A percentile compares a stretch with the other conserved stretches of the same genome.
phyloP scores from a whole-genome alignment of 2,329 filamentous ascomycete species.

The Nannizzia gypsea region DNA sequence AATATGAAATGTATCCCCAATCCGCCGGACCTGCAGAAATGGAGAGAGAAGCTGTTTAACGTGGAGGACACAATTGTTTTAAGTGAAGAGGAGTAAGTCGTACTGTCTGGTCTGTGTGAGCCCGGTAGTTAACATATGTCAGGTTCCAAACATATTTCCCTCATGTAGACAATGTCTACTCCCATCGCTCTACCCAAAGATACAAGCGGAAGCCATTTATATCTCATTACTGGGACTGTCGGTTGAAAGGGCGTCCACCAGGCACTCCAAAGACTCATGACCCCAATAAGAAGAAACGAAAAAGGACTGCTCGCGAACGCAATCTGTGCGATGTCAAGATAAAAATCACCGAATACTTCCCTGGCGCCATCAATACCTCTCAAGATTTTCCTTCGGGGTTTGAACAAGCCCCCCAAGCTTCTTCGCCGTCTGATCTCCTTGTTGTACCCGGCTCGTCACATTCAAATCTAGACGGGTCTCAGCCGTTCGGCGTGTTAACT shows the following conservation, averaged over 20 bases:
- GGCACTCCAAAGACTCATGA: conserved; percentile 70
- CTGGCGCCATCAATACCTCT: conserved; percentile 33
- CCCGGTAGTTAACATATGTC: conserved; percentile 1
- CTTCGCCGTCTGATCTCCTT: conserved; percentile 8
- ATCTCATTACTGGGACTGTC: conserved; percentile 75
- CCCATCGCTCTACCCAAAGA: conserved; percentile 66
- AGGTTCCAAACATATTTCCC: conserved; percentile 73
- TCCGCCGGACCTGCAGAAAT: conserved; percentile 55
- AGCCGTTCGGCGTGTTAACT: conserved; percentile 34
- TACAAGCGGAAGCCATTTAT: conserved; percentile 76
- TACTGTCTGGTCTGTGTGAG: background rate
- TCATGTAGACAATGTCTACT: conserved; percentile 75
- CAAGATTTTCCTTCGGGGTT: conserved; percentile 23
- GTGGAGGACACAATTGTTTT: conserved; percentile 62
- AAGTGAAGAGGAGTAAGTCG: conserved; percentile 57
- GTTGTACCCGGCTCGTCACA: conserved; percentile 13
- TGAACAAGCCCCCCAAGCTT: conserved; percentile 17
- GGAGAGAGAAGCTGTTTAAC: conserved; percentile 62
- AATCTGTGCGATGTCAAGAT: conserved; percentile 81
- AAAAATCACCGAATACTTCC: conserved; percentile 70
- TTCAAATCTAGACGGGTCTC: conserved; percentile 21
- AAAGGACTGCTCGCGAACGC: conserved; percentile 59
- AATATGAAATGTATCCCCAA: conserved; percentile 47
- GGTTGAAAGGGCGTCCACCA: conserved; percentile 65
- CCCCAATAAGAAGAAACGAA: conserved; percentile 70